phyloP scores from a whole-genome alignment of 169 alveolate genomes.

The Sarcocystis neurona region DNA sequence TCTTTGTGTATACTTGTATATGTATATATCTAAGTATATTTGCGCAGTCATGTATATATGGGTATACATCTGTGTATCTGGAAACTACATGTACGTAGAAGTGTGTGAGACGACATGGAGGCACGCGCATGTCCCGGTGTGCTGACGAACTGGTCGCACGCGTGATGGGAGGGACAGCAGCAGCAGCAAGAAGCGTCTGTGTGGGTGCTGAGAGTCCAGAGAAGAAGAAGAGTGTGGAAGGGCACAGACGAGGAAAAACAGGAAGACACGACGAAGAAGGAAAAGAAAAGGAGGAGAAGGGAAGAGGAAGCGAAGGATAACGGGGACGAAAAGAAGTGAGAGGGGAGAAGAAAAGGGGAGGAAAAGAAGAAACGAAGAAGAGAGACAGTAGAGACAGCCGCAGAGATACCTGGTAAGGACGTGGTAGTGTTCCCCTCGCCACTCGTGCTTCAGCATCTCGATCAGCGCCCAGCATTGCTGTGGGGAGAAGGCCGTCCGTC shows the following conservation, averaged over 20 bases:
- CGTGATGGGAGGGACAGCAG: too few species aligned
- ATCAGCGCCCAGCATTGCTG: conserved; percentile 6
- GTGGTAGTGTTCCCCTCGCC: conserved; percentile 54
- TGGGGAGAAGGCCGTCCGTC: conserved; percentile 9
- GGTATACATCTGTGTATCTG: too few species aligned
- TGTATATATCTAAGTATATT: too few species aligned
- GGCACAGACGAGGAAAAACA: neutral
- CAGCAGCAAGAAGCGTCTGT: too few species aligned
- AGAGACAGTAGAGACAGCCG: neutral
- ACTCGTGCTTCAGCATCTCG: conserved; percentile 34
- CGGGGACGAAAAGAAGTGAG: neutral
- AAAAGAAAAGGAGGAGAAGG: neutral
- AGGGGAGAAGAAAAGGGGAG: neutral
- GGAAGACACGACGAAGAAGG: neutral
- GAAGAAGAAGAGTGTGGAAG: too few species aligned
- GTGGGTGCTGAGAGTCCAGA: too few species aligned
- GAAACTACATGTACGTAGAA: too few species aligned
- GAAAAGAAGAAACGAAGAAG: neutral
- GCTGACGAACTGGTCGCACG: too few species aligned
- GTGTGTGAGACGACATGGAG: too few species aligned
- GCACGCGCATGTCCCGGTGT: too few species aligned
- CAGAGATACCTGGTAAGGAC: conserved; percentile 27
- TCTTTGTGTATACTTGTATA: too few species aligned
- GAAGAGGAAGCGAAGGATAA: neutral
- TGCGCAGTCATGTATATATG: too few species aligned